Evolutionary conservation across 306 rosid species (phyloP).

Genomic region (Acacia melanoxylon): DNA sequence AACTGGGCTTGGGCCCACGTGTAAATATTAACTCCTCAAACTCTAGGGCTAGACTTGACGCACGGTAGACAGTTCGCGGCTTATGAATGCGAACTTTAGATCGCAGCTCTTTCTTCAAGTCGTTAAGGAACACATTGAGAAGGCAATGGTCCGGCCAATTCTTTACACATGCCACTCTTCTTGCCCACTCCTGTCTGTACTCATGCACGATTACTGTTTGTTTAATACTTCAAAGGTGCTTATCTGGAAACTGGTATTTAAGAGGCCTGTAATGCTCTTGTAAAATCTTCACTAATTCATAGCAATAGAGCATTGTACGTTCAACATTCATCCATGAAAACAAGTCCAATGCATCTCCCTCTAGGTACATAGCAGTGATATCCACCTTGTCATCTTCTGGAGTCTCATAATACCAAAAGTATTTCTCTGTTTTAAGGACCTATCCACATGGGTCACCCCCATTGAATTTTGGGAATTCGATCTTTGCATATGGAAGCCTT

Average conservation of each 20-base stretch:
- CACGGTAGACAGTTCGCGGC: not conserved
- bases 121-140: too few species aligned
- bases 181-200: not conserved
- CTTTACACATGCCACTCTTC: not conserved
- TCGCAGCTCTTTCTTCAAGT: too few species aligned
- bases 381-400: not conserved
- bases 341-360: not conserved
- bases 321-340: not conserved
- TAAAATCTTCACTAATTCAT: not conserved
- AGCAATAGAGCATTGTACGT: fast-evolving
- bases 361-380: not conserved
- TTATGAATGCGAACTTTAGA: too few species aligned
- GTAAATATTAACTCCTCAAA: too few species aligned
- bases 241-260: too few species aligned
- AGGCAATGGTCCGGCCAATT: not conserved
- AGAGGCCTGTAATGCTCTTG: too few species aligned
- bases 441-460: not conserved
- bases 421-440: not conserved
- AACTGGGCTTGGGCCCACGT: too few species aligned
- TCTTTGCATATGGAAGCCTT: not conserved
- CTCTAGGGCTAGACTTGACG: not conserved
- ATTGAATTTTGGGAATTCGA: not conserved
- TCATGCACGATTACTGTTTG: not conserved
- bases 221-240: too few species aligned
- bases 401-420: not conserved